phyloP scores from a whole-genome alignment of 176 grass and related monocot species.

The Calamus simplicifolius region DNA sequence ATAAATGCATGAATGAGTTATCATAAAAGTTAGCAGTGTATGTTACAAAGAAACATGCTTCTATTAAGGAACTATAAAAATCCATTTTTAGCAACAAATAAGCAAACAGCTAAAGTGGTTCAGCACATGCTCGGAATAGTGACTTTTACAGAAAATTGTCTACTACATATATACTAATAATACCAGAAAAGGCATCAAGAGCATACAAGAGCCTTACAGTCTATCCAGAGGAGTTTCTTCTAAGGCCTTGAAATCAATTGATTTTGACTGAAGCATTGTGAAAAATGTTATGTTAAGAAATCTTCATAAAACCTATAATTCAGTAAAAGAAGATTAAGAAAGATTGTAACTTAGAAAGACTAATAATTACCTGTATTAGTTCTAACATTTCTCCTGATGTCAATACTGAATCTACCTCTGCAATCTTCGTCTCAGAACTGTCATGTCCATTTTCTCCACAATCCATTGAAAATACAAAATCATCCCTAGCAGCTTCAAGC shows the following conservation, averaged over 20 bases:
- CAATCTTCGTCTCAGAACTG: slow-evolving; percentile 6
- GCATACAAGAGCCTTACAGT: slow-evolving; percentile 39
- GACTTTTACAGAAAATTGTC: no score
- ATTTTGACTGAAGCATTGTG: slow-evolving; percentile 58
- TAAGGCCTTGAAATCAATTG: slow-evolving; percentile 66
- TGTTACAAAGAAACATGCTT: no score
- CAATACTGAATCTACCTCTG: slow-evolving; percentile 91
- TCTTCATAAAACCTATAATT: no score
- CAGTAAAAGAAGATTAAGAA: no score
- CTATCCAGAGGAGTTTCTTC: slow-evolving; percentile 79
- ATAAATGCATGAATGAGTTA: no score
- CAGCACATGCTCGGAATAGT: no score
- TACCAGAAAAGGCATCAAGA: not conserved
- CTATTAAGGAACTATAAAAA: no score
- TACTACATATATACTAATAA: no score
- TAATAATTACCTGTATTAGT: slow-evolving; percentile 64
- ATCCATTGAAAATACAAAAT: slow-evolving; percentile 75
- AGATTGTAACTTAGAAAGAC: no score
- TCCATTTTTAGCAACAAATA: no score
- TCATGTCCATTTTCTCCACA: slow-evolving; percentile 31
- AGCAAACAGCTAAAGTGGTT: no score
- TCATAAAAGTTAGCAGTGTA: no score
- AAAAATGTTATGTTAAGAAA: slow-evolving; percentile 13
- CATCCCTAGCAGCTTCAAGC: slow-evolving; percentile 79
- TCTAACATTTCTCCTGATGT: slow-evolving; percentile 95